Base-by-base conservation (phyloP, 73 alveolate species). In the Breviolum minutum region DNA sequence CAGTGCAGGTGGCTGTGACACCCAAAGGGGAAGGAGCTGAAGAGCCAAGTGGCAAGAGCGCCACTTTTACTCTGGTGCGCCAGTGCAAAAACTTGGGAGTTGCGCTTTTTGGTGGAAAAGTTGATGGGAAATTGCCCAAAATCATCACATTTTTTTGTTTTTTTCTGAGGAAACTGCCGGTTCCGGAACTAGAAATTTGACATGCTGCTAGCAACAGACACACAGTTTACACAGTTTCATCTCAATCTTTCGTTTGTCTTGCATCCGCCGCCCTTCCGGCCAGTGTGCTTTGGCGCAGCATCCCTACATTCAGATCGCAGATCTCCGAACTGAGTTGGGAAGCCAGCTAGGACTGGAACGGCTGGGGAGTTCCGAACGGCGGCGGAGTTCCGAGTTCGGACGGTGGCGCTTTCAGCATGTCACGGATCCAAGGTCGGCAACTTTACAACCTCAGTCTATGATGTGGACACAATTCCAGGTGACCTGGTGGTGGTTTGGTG, bases 391-490 rank as follows among this genome's bases (percentile, higher is more conserved):
- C n/a, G n/a, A n/a, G n/a, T n/a, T n/a, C n/a, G n/a, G n/a, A n/a
- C n/a, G n/a, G n/a, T n/a, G n/a, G n/a, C n/a, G n/a, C n/a, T n/a
- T n/a, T n/a, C n/a, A n/a, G n/a, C n/a, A n/a, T n/a, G n/a, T n/a
- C n/a, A n/a, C n/a, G n/a, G n/a, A n/a, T n/a, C n/a, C n/a, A 68
- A 92, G 97, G 97, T 92, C 97, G 3, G 86, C 99, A 24, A 94
- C 99, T 6, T 29, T 94, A 85, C 99, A 94, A 73, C 99, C 99
- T 69, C 99, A 94, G 99, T 94, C 99, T 61, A 94, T 94, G 99
- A 94, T 94, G 99, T 94, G 99, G 99, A 94, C 92, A 8, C 99
- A 94, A 84, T 94, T 94, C 86, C 99, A 94, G 99, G 97, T 54
- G 9, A 29, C 5, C 3, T 3, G 0, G 54, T 3, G 54, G 54